These are phyloP conservation scores for Cichorium intybus DNA, from an alignment of 140 eudicot genomes.

Conservation along the genomic window DNA sequence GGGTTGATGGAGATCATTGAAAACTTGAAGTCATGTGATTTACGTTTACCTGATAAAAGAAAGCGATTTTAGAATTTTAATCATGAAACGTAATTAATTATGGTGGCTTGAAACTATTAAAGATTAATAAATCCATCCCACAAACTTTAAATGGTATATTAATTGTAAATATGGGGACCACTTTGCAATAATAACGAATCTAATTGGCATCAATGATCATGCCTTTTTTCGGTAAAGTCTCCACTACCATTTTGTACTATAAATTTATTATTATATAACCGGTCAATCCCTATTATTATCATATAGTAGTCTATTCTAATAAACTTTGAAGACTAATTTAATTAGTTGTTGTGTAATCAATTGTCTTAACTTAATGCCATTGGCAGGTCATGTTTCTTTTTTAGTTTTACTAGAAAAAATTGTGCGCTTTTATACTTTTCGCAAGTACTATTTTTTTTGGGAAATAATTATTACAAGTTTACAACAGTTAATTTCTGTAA, in stretches of 20 bases:
- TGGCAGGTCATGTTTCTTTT: too few species aligned
- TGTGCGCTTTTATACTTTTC: not conserved
- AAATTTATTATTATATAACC: not conserved
- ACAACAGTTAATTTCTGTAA: too few species aligned
- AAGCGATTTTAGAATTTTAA: too few species aligned
- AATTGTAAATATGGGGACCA: not conserved
- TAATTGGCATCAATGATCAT: slow-evolving; percentile 3
- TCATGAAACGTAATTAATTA: not conserved
- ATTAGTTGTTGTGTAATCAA: not conserved
- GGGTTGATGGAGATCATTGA: too few species aligned
- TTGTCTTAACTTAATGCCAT: not conserved
- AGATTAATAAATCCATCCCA: not conserved
- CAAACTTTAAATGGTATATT: slow-evolving; percentile 3
- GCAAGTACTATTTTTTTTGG: too few species aligned
- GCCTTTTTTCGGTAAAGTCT: not conserved
- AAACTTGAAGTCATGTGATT: too few species aligned
- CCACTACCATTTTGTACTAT: not conserved
- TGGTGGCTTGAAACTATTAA: not conserved
- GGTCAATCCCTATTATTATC: not conserved
- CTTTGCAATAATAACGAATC: slow-evolving; percentile 1
- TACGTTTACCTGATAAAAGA: too few species aligned
- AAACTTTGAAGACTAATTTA: not conserved
- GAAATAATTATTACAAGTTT: too few species aligned
- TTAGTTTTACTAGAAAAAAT: not conserved
- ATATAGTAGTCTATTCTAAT: not conserved